These are phyloP conservation scores for Andrographis paniculata DNA, from an alignment of 305 asterid genomes.

Conservation along the genomic window DNA sequence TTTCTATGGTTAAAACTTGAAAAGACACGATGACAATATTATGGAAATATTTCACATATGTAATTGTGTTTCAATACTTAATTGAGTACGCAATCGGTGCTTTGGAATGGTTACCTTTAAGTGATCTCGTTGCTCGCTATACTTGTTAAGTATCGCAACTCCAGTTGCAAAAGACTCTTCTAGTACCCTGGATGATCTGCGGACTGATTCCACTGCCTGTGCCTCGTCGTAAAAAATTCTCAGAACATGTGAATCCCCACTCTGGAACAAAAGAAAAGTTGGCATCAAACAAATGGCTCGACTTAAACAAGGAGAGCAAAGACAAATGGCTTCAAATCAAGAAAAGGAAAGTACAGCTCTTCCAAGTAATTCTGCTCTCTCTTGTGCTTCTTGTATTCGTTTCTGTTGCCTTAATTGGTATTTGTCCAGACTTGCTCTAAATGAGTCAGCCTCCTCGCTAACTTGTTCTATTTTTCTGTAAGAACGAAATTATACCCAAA, in stretches of 20 bases:
- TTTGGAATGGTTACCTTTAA: constrained; percentile 47
- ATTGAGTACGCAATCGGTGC: too few relatives aligned
- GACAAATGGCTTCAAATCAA: constrained; percentile 5
- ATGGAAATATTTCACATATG: too few relatives aligned
- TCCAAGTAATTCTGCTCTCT: constrained; percentile 84
- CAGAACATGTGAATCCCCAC: constrained; percentile 69
- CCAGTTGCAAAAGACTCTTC: constrained; percentile 83
- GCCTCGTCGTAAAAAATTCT: constrained; percentile 73
- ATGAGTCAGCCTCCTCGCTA: constrained; percentile 80
- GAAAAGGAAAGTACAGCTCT: constrained; percentile 51
- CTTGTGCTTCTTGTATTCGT: constrained; percentile 67
- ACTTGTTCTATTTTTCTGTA: constrained; percentile 86
- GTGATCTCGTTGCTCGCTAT: constrained; percentile 89
- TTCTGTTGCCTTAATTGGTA: constrained; percentile 47
- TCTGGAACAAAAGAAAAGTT: constrained; percentile 31
- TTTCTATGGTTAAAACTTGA: too few relatives aligned
- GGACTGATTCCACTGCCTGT: constrained; percentile 67
- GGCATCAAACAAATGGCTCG: constrained; percentile 16
- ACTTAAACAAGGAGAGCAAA: constrained; percentile 12
- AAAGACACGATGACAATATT: too few relatives aligned
- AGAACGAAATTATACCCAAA: constrained; percentile 15
- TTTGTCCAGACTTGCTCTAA: constrained; percentile 74
- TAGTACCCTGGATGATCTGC: constrained; percentile 63
- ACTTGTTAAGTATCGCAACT: constrained; percentile 75
- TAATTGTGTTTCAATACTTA: too few relatives aligned